Base-by-base conservation (phyloP, 2,329 filamentous ascomycete genomes). In the Colletotrichum simmondsii region DNA sequence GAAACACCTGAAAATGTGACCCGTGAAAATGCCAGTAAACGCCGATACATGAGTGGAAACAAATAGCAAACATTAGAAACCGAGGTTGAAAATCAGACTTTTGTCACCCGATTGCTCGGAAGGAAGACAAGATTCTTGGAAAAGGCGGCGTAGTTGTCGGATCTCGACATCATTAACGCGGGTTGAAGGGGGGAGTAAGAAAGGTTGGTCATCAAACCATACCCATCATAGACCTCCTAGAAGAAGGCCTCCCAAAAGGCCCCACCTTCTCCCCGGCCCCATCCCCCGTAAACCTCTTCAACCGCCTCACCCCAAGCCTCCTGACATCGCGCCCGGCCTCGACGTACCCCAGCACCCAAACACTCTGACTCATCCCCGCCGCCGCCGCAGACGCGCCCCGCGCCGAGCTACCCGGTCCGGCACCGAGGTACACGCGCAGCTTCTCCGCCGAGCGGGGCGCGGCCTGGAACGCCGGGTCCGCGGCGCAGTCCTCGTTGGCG, bases 381-480 rank as follows among this genome's bases (percentile, higher is more conserved):
- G 65, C 79, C 78, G 67, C 26, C 1, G 35, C 35, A 24, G 24
- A 83, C 78, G 57, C 82, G 80, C 37, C 85, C 83, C 56, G 90
- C 86, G 63, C 94, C 91, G 2, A 98, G 84, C 54, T 42, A 7
- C 37, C 93, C 86, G 0, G 56, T 0, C 70, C 60, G n/a, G 60
- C 70, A 11, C 66, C 66, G 35, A 72, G 70, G 16, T 68, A 49
- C 14, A 70, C 53, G 42, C 89, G 91, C 26, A 92, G 87, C 24
- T 98, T 87, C 75, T 95, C 92, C 0, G 85, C 85, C 75, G 92
- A 92, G n/a, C 87, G 91, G 32, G 87, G 86, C 3, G 92, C 91
- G 49, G 91, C 89, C 63, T 91, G 88, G 79, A 98, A 96, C 0
- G 93, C 89, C 11, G 91, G 87, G 78, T 98, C 95, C 5, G 89